Base-by-base conservation (phyloP, 2,329 filamentous ascomycete species). In the Pseudogymnoascus sp. region DNA sequence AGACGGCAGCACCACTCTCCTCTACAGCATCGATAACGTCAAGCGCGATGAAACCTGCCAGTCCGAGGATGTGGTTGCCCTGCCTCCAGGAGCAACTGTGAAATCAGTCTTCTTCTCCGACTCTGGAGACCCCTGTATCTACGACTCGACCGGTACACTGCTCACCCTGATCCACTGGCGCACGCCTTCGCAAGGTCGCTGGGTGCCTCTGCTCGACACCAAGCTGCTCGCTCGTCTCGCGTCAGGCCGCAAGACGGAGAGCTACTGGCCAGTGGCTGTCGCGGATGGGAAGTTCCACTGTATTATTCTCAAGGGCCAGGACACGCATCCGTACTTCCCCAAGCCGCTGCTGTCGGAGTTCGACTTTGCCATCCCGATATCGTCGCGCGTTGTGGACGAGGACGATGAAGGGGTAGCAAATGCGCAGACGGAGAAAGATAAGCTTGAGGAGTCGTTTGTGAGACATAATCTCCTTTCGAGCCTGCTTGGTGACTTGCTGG, bases 301-400 rank as follows among this genome's bases (percentile, higher is more conserved):
- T 78, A 97, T 99, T 77, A 97, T 99, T 70, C 87, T 99, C 72
- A 99, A 99, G 77, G 95, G 95, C 66, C 90, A 89, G 37, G 95
- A 99, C 73, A 85, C 88, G 72, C 91, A 97, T 72, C 93, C 93
- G 0, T 97, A 95, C 78, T 97, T 93, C 77, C 95, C 91, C 10
- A 87, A 90, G 9, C 93, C 91, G 1, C 79, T 97, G 38, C 87
- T 99, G 37, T 93, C 88, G 44, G 95, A 99, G 74, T 99, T 99
- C 72, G 90, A 92, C 59, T 96, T 99, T 74, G 86, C 88, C 46
- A 84, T 99, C 17, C 95, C 96, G 0, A 79, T 97, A 35, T 84
- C 85, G 3, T 84, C 84, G 1, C 75, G 78, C 4, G 68, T 72
- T 2, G 70, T 67, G 37, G 77, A 77, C 3, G 72, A 72, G 19